Base-by-base conservation (phyloP, 164 flowering plant species). In the Stephania cephalantha region DNA sequence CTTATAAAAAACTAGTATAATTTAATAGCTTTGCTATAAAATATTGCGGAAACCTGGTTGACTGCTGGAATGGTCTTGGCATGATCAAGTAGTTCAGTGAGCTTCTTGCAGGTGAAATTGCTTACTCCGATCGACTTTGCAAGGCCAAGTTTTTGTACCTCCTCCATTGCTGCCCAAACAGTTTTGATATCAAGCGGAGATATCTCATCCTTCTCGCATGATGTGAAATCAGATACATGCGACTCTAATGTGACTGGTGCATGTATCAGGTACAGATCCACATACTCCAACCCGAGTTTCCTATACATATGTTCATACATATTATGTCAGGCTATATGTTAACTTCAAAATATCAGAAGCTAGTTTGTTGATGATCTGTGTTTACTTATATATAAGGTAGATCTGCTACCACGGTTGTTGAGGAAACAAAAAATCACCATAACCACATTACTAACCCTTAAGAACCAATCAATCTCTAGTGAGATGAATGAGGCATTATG, bases 91-190 rank as follows among this genome's bases (percentile, higher is more conserved):
- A 73, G 46, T 6, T 58, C 25, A 1, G 45, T 25, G 4, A 73
- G 68, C 66, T 73, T 73, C 66, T 73, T 61, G 13, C 50, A 31
- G 15, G 55, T 50, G 65, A 71, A 71, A 12, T 71, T 71, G 63
- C 73, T 46, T 2, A 71, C 73, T 1, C 73, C 73, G 31, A 71
- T 71, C 1, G 73, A 71, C 65, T 71, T 71, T 44, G 65, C 63
- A 6, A 20, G 63, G 2, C 73, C 73, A 30, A 71, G 65, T 8
- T 15, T 13, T 4, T 53, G 13, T 22, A 61, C 25, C 42, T 71
- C 64, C 42, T 71, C 73, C 73, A 71, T 71, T 6, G 63, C 63
- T 52, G 53, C 68, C 74, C 74, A 73, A 42, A 53, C 61, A 15
- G 65, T 15, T n/a, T 73, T 58, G 17, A 73, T 5, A 18, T 73